Percentiles rank a stretch among this genome's conserved stretches.
Evolutionary conservation across 2,329 filamentous ascomycete genomes (phyloP).

Genomic region (Alternaria viburni): DNA sequence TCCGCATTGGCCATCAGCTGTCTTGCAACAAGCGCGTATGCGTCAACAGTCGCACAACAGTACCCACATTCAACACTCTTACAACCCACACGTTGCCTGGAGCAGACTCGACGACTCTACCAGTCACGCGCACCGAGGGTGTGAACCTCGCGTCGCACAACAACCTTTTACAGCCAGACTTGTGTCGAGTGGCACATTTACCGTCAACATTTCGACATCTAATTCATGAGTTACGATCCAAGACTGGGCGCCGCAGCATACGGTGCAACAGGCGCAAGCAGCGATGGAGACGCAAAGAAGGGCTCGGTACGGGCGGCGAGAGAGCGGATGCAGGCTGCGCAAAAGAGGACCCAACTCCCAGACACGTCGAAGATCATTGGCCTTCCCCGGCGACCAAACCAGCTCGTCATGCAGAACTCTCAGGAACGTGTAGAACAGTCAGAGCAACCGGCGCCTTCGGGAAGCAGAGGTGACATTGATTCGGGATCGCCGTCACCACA

Average conservation of each 20-base stretch:
- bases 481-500: conserved; percentile 48
- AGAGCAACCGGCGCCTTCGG: conserved; percentile 23
- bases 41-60: conserved; percentile 18
- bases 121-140: not conserved
- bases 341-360: conserved; percentile 36
- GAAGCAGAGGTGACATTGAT: conserved; percentile 17
- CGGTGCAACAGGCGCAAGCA: conserved; percentile 32
- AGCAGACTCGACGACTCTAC: not conserved
- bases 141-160: conserved; percentile 1
- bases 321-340: conserved; percentile 40
- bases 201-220: conserved; percentile 34
- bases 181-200: conserved; percentile 45
- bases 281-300: conserved; percentile 31
- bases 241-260: conserved; percentile 41
- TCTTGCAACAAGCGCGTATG: conserved; percentile 14
- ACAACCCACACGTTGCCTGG: conserved; percentile 7
- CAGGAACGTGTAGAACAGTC: conserved; percentile 18
- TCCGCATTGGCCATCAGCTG: conserved; percentile 23
- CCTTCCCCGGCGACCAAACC: conserved; percentile 44
- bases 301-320: conserved; percentile 49
- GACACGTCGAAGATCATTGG: conserved; percentile 45
- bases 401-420: conserved; percentile 37
- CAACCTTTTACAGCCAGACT: conserved; percentile 16
- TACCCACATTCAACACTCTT: conserved; percentile 1
- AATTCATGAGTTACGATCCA: conserved; percentile 48